Conservation (phyloP, 257 asterid genomes). For the Plantago ovata region DNA sequence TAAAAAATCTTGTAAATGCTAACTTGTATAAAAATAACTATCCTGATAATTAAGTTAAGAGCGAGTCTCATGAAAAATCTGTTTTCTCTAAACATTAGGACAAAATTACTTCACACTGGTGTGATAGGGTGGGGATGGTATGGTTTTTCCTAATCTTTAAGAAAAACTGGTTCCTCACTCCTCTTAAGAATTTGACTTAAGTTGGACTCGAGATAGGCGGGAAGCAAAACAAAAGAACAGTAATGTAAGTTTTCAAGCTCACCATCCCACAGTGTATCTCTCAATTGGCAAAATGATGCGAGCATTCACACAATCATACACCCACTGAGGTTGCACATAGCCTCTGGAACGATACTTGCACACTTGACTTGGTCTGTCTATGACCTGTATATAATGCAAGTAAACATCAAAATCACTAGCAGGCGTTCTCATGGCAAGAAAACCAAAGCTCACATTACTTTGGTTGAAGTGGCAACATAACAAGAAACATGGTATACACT, state of each 20-base stretch:
- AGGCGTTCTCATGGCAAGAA: constrained; percentile 1
- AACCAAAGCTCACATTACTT: neutral
- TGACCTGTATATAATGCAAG: constrained; percentile 50
- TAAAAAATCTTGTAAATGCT: neutral
- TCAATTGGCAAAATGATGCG: constrained; percentile 80
- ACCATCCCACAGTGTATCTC: constrained; percentile 77
- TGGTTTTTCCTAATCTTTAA: too few species aligned
- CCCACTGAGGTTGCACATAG: constrained; percentile 96
- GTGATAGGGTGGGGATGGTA: too few species aligned
- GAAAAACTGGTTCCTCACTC: too few species aligned
- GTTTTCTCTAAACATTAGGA: too few species aligned
- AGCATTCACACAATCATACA: constrained; percentile 85
- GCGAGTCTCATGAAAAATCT: too few species aligned
- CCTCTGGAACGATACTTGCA: constrained; percentile 78
- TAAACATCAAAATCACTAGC: constrained; percentile 4
- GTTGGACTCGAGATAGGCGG: too few species aligned
- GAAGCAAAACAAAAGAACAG: neutral
- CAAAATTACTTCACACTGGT: too few species aligned
- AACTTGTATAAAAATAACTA: neutral
- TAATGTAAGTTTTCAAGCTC: constrained; percentile 4
- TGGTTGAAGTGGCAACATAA: neutral
- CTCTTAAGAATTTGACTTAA: too few species aligned
- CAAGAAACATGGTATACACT: neutral
- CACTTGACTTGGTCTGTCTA: constrained; percentile 88
- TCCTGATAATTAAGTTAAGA: too few species aligned